Conservation (phyloP, 73 alveolate genomes). For the Paramecium pentaurelia region DNA sequence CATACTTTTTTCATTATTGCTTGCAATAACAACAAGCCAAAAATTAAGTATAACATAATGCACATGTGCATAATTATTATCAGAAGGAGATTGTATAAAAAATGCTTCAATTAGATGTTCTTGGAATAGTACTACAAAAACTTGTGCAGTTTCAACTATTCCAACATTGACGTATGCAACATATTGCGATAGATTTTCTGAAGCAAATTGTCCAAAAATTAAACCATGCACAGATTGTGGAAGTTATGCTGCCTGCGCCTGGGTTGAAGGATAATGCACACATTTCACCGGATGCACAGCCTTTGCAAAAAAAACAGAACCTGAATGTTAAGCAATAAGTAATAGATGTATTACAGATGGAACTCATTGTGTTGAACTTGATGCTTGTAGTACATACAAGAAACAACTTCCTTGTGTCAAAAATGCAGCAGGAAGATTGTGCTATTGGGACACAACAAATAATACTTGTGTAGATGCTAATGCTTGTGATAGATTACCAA, state of each 20-base stretch:
- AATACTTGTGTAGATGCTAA: no score
- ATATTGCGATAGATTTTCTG: not conserved
- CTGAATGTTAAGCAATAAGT: not conserved
- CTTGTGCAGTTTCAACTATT: not conserved
- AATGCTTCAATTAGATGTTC: not conserved
- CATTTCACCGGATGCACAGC: constrained; percentile 15
- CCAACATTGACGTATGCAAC: not conserved
- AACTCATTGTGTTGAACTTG: not conserved
- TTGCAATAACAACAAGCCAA: not conserved
- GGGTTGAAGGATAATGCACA: not conserved
- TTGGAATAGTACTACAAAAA: not conserved
- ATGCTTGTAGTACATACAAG: not conserved
- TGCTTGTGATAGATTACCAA: no score
- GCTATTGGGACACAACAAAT: no score
- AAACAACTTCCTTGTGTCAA: not conserved
- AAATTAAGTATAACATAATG: not conserved
- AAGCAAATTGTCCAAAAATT: not conserved
- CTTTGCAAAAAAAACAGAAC: not conserved
- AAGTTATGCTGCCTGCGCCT: not conserved
- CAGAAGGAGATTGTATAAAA: not conserved
- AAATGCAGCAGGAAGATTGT: not conserved
- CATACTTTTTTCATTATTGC: not conserved
- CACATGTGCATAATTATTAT: not conserved
- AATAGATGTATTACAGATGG: not conserved
- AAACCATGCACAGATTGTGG: not conserved